These are phyloP conservation scores for Podospora appendiculata DNA, from an alignment of 495 filamentous ascomycete species.

Conservation along the genomic window DNA sequence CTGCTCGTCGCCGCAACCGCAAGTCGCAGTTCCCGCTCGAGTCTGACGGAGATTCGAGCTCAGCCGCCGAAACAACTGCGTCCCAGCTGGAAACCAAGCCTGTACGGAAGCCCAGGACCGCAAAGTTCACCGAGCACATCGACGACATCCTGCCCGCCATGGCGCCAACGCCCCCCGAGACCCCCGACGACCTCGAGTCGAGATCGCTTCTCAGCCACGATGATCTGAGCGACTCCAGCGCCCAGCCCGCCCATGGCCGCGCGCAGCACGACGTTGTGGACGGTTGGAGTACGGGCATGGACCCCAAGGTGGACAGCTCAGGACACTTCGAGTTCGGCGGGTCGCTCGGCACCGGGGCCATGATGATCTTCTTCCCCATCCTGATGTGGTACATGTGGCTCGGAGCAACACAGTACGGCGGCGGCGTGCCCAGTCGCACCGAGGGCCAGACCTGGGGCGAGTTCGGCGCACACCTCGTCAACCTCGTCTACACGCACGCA, in stretches of 20 bases:
- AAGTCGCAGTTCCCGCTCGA: slow-evolving; percentile 34
- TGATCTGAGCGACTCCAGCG: slow-evolving; percentile 14
- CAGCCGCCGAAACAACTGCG: slow-evolving; percentile 28
- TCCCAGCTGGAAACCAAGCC: slow-evolving; percentile 7
- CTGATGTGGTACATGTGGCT: slow-evolving; percentile 99
- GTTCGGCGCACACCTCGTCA: slow-evolving; percentile 58
- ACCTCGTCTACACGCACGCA: slow-evolving; percentile 71
- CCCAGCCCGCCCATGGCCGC: slow-evolving; percentile 12
- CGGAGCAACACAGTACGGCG: slow-evolving; percentile 84
- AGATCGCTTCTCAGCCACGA: slow-evolving; percentile 15
- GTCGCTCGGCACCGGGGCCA: slow-evolving; percentile 60
- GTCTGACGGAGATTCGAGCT: slow-evolving; percentile 36
- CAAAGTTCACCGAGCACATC: slow-evolving; percentile 39
- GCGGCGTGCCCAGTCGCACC: slow-evolving; percentile 64
- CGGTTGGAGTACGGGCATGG: slow-evolving; percentile 58
- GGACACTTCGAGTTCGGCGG: slow-evolving; percentile 88
- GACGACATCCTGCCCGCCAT: slow-evolving; percentile 26
- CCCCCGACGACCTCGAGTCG: slow-evolving; percentile 15
- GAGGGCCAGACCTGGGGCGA: slow-evolving; percentile 56
- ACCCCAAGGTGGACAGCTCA: slow-evolving; percentile 73
- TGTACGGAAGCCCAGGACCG: slow-evolving; percentile 24
- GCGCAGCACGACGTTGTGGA: slow-evolving; percentile 37
- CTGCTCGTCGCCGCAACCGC: slow-evolving; percentile 27
- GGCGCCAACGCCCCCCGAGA: slow-evolving; percentile 14
- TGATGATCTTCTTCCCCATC: slow-evolving; percentile 88